Evolutionary conservation across 2,329 filamentous ascomycete genomes (phyloP).

Genomic region (Colletotrichum orchidophilum): DNA sequence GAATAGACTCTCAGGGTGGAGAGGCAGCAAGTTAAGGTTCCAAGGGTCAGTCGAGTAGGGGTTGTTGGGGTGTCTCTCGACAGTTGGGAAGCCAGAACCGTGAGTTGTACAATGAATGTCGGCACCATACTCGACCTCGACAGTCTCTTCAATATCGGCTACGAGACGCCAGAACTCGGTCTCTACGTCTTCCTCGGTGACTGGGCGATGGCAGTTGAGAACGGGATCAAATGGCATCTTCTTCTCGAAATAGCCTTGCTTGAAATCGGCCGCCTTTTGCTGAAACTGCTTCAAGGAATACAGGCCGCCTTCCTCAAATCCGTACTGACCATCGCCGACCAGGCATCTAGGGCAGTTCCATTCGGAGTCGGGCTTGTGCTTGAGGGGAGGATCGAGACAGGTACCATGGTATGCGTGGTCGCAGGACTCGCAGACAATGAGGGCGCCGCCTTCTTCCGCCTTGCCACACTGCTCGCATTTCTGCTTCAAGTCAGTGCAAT

Average conservation of each 20-base stretch:
- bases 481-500: slow-evolving; percentile 49
- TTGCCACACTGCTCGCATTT: slow-evolving; percentile 90
- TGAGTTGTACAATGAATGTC: slow-evolving; percentile 99
- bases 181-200: slow-evolving; percentile 95
- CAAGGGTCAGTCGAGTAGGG: slow-evolving; percentile 90
- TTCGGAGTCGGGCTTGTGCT: slow-evolving; percentile 80
- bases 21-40: slow-evolving; percentile 93
- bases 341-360: slow-evolving; percentile 97
- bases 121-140: slow-evolving; percentile 97
- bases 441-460: slow-evolving; percentile 74
- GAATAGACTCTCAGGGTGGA: slow-evolving; percentile 92
- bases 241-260: slow-evolving; percentile 89
- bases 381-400: slow-evolving; percentile 88
- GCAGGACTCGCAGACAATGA: slow-evolving; percentile 90
- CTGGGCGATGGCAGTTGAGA: slow-evolving; percentile 80
- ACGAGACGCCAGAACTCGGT: slow-evolving; percentile 97
- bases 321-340: slow-evolving; percentile 95
- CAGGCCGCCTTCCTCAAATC: slow-evolving; percentile 94
- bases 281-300: slow-evolving; percentile 97
- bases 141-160: slow-evolving; percentile 91
- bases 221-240: slow-evolving; percentile 90
- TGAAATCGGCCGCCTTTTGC: slow-evolving; percentile 94
- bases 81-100: slow-evolving; percentile 94
- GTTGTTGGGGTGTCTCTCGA: slow-evolving; percentile 89
- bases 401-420: slow-evolving; percentile 87